These are phyloP conservation scores for Powellomyces hirtus DNA, from an alignment of 192 early-diverging fungal species.

Conservation along the genomic window DNA sequence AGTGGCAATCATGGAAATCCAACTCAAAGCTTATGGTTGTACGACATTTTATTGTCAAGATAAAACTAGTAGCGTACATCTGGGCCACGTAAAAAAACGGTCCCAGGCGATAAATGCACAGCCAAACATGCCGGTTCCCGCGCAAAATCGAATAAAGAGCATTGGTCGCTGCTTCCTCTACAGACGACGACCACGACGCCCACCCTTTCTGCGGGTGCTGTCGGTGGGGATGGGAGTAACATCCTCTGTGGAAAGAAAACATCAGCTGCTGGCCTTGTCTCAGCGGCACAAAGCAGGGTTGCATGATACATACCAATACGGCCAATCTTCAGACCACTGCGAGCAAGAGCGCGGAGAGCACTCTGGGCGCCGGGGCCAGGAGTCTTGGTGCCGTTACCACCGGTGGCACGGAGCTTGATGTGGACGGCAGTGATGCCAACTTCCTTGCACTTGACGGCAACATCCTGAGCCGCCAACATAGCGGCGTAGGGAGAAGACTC, in stretches of 20 bases:
- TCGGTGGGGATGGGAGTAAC: constrained; percentile 99
- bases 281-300: too few relatives aligned
- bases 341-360: constrained; percentile 97
- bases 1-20: too few relatives aligned
- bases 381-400: constrained; percentile 97
- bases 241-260: constrained; percentile 68
- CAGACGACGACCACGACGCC: constrained; percentile 98
- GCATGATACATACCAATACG: constrained; percentile 82
- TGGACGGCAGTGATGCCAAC: constrained; percentile 99
- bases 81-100: constrained; percentile 1
- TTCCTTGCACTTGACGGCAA: constrained; percentile 97
- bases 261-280: too few relatives aligned
- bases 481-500: constrained; percentile 99
- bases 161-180: constrained; percentile 20
- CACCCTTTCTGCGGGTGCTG: constrained; percentile 97
- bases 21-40: too few relatives aligned
- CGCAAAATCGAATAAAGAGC: too few relatives aligned
- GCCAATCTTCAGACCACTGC: constrained; percentile 98
- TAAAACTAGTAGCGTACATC: background rate
- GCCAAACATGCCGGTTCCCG: background rate
- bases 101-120: constrained; percentile 6
- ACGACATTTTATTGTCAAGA: constrained; percentile 3
- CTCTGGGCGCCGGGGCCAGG: constrained; percentile 97
- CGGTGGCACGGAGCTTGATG: constrained; percentile 99
- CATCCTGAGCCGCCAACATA: constrained; percentile 99